Conservation (phyloP, 2,329 filamentous ascomycete genomes). For the Penicillium sp. region DNA sequence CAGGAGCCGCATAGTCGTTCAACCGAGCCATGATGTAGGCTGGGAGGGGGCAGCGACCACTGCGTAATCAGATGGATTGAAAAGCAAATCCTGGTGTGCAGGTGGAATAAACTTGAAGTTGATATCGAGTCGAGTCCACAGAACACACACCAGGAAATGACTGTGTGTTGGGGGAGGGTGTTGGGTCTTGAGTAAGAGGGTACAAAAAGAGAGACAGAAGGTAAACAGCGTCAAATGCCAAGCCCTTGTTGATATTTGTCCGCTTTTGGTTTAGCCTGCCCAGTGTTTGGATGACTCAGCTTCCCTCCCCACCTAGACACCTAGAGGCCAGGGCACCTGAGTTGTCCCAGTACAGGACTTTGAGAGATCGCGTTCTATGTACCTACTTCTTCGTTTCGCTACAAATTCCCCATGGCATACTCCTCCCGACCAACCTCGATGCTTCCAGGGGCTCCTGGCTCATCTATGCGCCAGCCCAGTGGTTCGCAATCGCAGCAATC, state of each 20-base stretch:
- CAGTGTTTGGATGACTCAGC: background rate
- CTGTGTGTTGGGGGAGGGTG: too few relatives aligned
- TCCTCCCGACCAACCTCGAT: constrained; percentile 36
- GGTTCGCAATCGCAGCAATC: constrained; percentile 48
- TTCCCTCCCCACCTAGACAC: background rate
- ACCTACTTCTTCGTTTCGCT: background rate
- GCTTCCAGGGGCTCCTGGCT: constrained; percentile 26
- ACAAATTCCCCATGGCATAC: constrained; percentile 31
- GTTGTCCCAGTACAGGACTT: background rate
- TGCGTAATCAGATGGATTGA: background rate
- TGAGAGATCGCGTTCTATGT: background rate
- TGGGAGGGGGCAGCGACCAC: constrained; percentile 8
- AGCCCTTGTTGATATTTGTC: constrained; percentile 42
- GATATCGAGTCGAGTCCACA: background rate
- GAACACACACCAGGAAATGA: background rate
- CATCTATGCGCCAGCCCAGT: constrained; percentile 32
- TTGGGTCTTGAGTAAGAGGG: background rate
- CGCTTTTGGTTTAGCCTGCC: constrained; percentile 29
- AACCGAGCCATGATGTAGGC: constrained; percentile 46
- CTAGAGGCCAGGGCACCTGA: background rate
- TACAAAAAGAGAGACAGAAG: background rate
- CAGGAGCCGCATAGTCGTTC: constrained; percentile 46
- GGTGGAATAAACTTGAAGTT: background rate
- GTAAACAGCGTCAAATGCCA: constrained; percentile 10
- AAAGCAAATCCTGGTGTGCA: background rate